Conservation (phyloP, 257 asterid species). For the Hygrophila difformis region DNA sequence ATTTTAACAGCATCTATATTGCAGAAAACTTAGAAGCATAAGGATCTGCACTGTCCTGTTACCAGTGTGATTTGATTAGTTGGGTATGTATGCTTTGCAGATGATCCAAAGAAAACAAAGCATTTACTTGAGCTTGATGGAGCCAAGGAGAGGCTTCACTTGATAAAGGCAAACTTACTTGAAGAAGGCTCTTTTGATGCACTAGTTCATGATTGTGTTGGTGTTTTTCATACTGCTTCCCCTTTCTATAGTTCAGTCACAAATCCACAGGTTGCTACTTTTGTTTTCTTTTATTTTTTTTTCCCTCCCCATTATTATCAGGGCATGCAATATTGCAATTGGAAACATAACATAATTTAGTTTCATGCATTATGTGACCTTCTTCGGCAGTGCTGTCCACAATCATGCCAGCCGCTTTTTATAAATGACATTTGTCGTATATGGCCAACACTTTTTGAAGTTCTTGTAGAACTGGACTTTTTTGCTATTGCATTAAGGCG, state of each 20-base stretch:
- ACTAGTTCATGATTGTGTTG: slow-evolving; percentile 66
- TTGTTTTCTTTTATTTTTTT: not conserved
- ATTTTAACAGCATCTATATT: too few relatives aligned
- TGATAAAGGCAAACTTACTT: slow-evolving; percentile 60
- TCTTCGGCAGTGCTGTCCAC: too few relatives aligned
- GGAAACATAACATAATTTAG: too few relatives aligned
- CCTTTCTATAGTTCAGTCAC: slow-evolving; percentile 47
- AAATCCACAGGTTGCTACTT: slow-evolving; percentile 60
- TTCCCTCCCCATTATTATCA: too few relatives aligned
- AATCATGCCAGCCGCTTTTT: too few relatives aligned
- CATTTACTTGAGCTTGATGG: slow-evolving; percentile 81
- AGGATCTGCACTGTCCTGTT: not conserved
- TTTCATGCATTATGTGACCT: too few relatives aligned
- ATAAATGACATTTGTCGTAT: too few relatives aligned
- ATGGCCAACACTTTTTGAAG: too few relatives aligned
- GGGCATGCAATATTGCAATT: too few relatives aligned
- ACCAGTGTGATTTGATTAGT: not conserved
- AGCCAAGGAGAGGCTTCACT: slow-evolving; percentile 78
- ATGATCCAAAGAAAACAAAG: slow-evolving; percentile 52
- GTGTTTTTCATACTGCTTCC: slow-evolving; percentile 85
- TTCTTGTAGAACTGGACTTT: too few relatives aligned
- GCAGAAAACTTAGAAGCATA: not conserved
- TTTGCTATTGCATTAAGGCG: too few relatives aligned
- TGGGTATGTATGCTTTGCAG: slow-evolving; percentile 25
- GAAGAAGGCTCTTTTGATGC: slow-evolving; percentile 84